Evolutionary conservation across 2,329 filamentous ascomycete genomes (phyloP), one percentile per base, ranked within the genome.

Genomic region (Exophiala xenobiotica): DNA sequence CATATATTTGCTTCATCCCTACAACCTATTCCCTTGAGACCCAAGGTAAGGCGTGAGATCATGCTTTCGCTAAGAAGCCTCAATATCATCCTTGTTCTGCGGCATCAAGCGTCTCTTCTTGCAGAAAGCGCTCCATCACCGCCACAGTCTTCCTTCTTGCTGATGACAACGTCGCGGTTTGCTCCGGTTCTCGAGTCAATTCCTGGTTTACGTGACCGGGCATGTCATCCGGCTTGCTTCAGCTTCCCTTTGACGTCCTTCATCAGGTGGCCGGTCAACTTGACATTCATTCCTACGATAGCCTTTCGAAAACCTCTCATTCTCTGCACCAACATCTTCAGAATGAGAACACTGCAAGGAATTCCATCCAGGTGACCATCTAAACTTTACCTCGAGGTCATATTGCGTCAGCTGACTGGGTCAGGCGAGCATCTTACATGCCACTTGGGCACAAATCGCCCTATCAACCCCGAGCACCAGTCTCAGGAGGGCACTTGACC

Each of bases 161-260:
- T 12, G 31, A 5, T 16, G 31, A 35, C n/a, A 16, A 16, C 9
- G 11, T 4, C 18, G 31, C n/a, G 12, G n/a, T 16, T 14, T 16
- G 6, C n/a, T 12, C 9, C 31, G 18, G 31, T 33, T 6, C 14
- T 14, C 11, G n/a, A 12, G 14, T 29, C 26, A 23, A 22, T 33
- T 38, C 51, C 29, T 19, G 16, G 26, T 26, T 47, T 18, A 29
- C 35, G 16, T 45, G 22, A 23, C 26, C 37, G 50, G 54, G 46
- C 11, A 62, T 62, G 59, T 53, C 39, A 39, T 29, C 47, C 12
- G 29, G 38, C 23, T 63, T 79, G 37, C 70, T 76, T 52, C 58
- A 62, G 23, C 67, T 88, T 9, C 84, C 85, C 0, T 83, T 80
- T 62, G 86, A 88, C 67, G 72, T 88, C n/a, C 68, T 86, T 22